Percentiles rank a stretch among this genome's conserved stretches.
These are phyloP conservation scores for Rubia tinctorum DNA, from an alignment of 305 asterid species.

Conservation along the genomic window DNA sequence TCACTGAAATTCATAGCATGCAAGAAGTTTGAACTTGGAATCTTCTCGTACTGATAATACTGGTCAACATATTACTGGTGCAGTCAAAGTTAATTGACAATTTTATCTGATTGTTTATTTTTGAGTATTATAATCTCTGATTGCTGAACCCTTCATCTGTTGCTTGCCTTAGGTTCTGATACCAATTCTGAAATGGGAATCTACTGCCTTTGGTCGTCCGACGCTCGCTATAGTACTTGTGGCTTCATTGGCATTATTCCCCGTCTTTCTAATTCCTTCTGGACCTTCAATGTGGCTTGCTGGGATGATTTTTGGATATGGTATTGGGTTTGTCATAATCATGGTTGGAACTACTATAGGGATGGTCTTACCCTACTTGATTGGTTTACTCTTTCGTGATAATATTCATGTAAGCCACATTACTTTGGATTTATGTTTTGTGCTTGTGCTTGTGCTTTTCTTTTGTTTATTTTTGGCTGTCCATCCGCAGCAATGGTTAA, in stretches of 20 bases:
- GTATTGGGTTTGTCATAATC: slow-evolving; percentile 69
- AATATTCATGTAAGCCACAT: slow-evolving; percentile 53
- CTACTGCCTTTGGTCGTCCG: slow-evolving; percentile 72
- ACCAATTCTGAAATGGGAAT: slow-evolving; percentile 69
- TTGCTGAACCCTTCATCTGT: slow-evolving; percentile 17
- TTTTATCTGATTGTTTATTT: slow-evolving; percentile 4
- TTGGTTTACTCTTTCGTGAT: slow-evolving; percentile 62
- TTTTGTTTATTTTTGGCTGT: neutral
- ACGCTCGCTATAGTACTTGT: slow-evolving; percentile 62
- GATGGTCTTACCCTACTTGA: slow-evolving; percentile 57
- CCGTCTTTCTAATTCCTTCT: slow-evolving; percentile 60
- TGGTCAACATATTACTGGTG: neutral
- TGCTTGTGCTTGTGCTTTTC: slow-evolving; percentile 6
- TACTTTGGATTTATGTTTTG: neutral
- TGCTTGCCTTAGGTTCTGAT: slow-evolving; percentile 40
- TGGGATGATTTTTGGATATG: slow-evolving; percentile 82
- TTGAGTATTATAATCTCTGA: neutral
- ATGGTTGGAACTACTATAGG: slow-evolving; percentile 77
- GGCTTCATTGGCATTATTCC: slow-evolving; percentile 73
- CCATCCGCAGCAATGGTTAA: slow-evolving; percentile 62
- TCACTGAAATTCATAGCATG: neutral
- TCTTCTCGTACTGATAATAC: neutral
- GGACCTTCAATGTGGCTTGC: slow-evolving; percentile 92
- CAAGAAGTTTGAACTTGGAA: neutral
- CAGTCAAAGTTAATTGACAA: slow-evolving; percentile 1